Percentiles rank a stretch among this genome's conserved stretches.
phyloP scores from a whole-genome alignment of 2,329 filamentous ascomycete genomes.

The Bimuria novae-zelandiae region DNA sequence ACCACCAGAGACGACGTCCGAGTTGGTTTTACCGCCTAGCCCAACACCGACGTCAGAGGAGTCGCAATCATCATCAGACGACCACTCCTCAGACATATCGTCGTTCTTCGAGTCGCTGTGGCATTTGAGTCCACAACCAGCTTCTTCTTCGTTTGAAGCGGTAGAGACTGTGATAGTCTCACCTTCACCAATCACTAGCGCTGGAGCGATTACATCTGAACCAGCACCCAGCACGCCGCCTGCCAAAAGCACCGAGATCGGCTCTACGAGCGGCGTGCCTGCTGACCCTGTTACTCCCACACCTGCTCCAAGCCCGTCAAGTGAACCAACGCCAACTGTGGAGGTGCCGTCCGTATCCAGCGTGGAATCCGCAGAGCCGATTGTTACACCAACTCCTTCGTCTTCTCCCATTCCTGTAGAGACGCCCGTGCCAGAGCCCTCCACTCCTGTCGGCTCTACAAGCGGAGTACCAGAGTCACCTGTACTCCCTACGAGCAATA shows the following conservation, averaged over 20 bases:
- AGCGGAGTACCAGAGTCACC: neutral
- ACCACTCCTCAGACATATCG: slow-evolving; percentile 20
- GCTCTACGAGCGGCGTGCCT: neutral
- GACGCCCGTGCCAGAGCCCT: neutral
- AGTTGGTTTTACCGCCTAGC: slow-evolving; percentile 23
- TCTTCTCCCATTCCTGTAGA: neutral
- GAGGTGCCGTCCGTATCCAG: neutral
- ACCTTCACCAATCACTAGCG: slow-evolving; percentile 13
- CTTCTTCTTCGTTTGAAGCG: slow-evolving; percentile 17
- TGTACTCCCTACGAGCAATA: neutral
- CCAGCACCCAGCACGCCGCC: neutral
- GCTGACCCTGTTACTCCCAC: slow-evolving; percentile 2
- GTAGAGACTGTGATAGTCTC: slow-evolving; percentile 24
- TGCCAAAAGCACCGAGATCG: neutral
- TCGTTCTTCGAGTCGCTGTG: slow-evolving; percentile 36
- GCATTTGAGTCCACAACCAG: slow-evolving; percentile 17
- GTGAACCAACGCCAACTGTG: neutral
- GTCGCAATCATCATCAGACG: slow-evolving; percentile 21
- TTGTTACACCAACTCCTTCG: slow-evolving; percentile 1
- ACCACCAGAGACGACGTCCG: slow-evolving; percentile 23
- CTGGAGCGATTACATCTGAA: neutral
- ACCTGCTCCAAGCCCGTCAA: neutral
- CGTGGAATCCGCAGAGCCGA: slow-evolving; percentile 4
- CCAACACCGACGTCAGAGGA: slow-evolving; percentile 24
- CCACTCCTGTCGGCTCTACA: slow-evolving; percentile 1